Evolutionary conservation across 495 filamentous ascomycete genomes (phyloP).

Genomic region (Penicillium goetzii): DNA sequence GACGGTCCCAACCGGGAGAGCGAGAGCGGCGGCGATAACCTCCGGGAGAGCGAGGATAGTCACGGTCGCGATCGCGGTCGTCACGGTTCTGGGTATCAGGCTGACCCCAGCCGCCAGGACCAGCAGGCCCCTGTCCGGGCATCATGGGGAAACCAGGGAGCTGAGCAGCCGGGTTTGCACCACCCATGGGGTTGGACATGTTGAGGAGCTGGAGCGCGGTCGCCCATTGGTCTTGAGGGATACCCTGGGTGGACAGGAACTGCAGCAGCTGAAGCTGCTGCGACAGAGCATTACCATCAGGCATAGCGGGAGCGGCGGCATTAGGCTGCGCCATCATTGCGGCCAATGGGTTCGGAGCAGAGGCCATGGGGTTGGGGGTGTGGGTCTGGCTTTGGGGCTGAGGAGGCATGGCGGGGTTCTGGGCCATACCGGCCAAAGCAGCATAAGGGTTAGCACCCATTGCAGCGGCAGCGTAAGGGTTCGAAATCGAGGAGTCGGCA

Average conservation of each 20-base stretch:
- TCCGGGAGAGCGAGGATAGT: constrained; percentile 59
- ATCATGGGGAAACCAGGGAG: constrained; percentile 35
- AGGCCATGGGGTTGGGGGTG: constrained; percentile 45
- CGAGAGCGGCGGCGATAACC: constrained; percentile 74
- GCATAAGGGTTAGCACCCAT: constrained; percentile 61
- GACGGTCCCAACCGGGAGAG: constrained; percentile 73
- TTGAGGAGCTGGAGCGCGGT: constrained; percentile 55
- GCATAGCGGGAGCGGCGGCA: constrained; percentile 38
- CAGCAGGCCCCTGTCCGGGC: constrained; percentile 24
- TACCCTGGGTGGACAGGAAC: constrained; percentile 59
- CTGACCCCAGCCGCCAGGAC: constrained; percentile 42
- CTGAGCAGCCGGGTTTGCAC: constrained; percentile 34
- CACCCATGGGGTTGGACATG: constrained; percentile 41
- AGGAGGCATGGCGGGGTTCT: constrained; percentile 44
- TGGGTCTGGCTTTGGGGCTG: constrained; percentile 53
- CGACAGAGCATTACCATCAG: constrained; percentile 46
- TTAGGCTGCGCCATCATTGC: constrained; percentile 49
- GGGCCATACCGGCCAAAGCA: constrained; percentile 43
- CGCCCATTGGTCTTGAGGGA: constrained; percentile 65
- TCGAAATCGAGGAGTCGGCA: constrained; percentile 57
- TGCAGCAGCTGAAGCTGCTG: constrained; percentile 69
- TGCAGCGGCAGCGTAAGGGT: constrained; percentile 55
- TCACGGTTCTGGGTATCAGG: constrained; percentile 61
- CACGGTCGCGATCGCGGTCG: constrained; percentile 59
- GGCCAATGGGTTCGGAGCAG: constrained; percentile 51